Conservation (phyloP, 1,284 basidiomycete species). For the Ustilago trichophora region DNA sequence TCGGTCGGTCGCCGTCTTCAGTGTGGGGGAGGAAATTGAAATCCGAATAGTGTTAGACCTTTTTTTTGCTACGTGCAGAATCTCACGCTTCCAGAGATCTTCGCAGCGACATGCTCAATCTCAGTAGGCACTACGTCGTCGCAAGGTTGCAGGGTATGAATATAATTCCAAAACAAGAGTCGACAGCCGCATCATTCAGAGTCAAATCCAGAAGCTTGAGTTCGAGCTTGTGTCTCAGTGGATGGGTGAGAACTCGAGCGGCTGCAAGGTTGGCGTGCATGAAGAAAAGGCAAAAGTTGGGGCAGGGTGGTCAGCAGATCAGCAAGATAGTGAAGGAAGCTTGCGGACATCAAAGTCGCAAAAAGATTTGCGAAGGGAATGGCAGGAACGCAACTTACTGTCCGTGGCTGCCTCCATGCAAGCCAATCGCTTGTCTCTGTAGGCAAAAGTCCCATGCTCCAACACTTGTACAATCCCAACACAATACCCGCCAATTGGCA, state of each 20-base stretch:
- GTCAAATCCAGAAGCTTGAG: no score
- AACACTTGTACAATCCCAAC: conserved; percentile 64
- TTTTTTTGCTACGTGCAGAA: no score
- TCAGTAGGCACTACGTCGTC: background rate
- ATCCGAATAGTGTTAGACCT: no score
- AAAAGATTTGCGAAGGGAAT: background rate
- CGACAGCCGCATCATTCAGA: no score
- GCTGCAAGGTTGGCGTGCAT: conserved; percentile 24
- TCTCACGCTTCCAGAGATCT: no score
- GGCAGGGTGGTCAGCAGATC: no score
- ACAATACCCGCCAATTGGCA: conserved; percentile 58
- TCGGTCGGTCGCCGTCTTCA: no score
- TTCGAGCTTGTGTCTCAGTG: conserved; percentile 2
- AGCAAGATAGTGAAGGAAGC: no score
- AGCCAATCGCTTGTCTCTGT: conserved; percentile 66
- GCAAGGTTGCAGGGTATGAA: conserved; percentile 9
- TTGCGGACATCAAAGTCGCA: no score
- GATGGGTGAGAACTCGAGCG: conserved; percentile 46
- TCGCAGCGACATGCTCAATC: no score
- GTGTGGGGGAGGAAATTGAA: no score
- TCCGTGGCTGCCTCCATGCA: conserved; percentile 57
- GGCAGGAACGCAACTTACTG: conserved; percentile 44
- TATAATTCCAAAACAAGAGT: background rate
- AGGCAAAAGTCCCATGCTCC: conserved; percentile 64
- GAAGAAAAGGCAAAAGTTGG: no score